A percentile compares a stretch with the other conserved stretches of the same genome.
Conservation (phyloP, 2,329 filamentous ascomycete species). For the Colletotrichum gigasporum region DNA sequence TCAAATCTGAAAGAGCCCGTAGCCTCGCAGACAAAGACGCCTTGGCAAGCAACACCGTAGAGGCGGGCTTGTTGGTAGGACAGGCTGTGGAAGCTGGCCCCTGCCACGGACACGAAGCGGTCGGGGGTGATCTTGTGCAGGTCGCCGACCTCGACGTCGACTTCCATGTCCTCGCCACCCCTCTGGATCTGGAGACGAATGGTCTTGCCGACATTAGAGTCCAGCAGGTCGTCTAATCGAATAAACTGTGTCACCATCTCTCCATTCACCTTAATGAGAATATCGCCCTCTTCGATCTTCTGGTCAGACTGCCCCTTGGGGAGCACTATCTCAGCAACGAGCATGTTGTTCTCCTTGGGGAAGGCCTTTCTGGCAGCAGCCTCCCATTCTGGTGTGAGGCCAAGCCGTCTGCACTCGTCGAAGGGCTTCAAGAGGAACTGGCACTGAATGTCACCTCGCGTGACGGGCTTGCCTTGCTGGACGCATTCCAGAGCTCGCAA, state of each 20-base stretch:
- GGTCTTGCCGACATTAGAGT: conserved; percentile 83
- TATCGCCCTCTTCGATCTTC: conserved; percentile 93
- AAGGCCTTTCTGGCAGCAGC: conserved; percentile 83
- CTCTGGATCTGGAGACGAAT: conserved; percentile 86
- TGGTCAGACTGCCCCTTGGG: conserved; percentile 87
- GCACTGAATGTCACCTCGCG: conserved; percentile 96
- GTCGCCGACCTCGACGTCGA: conserved; percentile 87
- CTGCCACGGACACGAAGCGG: conserved; percentile 92
- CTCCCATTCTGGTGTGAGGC: conserved; percentile 87
- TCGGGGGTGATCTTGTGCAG: conserved; percentile 95
- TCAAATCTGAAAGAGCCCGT: conserved; percentile 96
- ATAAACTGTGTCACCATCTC: conserved; percentile 95
- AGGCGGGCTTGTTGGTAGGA: conserved; percentile 98
- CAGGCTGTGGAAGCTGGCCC: conserved; percentile 92
- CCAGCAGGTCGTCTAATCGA: conserved; percentile 88
- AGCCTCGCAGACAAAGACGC: conserved; percentile 94
- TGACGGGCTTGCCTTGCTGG: conserved; percentile 77
- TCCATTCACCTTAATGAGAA: conserved; percentile 91
- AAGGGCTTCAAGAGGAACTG: conserved; percentile 98
- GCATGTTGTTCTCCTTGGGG: conserved; percentile 94
- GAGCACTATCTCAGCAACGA: conserved; percentile 94
- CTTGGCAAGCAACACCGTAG: conserved; percentile 90
- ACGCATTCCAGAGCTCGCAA: conserved; percentile 88
- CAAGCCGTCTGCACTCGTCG: conserved; percentile 92
- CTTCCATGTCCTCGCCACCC: conserved; percentile 86